phyloP scores from a whole-genome alignment of 1,284 basidiomycete species.

The Trametes sp. region DNA sequence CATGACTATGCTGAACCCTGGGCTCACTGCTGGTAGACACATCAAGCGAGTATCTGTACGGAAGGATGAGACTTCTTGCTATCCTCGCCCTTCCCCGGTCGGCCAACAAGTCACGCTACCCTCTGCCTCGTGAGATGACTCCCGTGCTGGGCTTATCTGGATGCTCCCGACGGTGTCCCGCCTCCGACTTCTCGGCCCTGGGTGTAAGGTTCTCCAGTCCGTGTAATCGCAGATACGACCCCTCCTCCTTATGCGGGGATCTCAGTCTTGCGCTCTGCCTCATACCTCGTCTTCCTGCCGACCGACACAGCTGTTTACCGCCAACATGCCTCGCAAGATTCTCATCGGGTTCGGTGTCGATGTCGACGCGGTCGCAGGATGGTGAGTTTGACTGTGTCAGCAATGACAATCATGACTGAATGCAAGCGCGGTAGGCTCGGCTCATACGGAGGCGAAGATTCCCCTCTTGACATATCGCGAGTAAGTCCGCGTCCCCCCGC shows the following conservation, averaged over 20 bases:
- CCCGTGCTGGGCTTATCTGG: slow-evolving; percentile 2
- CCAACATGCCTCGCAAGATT: slow-evolving; percentile 42
- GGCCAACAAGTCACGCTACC: not conserved
- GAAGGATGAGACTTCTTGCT: too few relatives aligned
- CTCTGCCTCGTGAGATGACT: not conserved
- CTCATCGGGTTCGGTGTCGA: slow-evolving; percentile 46
- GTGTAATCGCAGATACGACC: not conserved
- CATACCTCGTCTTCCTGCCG: not conserved
- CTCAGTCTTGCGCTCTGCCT: too few relatives aligned
- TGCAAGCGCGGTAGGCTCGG: slow-evolving; percentile 57
- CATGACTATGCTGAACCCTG: too few relatives aligned
- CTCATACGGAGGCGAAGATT: slow-evolving; percentile 75
- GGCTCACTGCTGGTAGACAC: too few relatives aligned
- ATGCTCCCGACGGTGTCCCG: slow-evolving; percentile 5
- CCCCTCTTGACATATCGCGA: slow-evolving; percentile 69
- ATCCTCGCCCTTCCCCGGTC: too few relatives aligned
- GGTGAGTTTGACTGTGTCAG: slow-evolving; percentile 26
- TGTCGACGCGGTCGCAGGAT: slow-evolving; percentile 45
- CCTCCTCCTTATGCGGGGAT: not conserved
- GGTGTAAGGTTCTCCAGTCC: not conserved
- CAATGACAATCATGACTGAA: not conserved
- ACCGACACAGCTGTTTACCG: not conserved
- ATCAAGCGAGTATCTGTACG: too few relatives aligned
- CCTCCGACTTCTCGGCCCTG: not conserved
- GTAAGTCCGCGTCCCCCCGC: slow-evolving; percentile 39